Percentiles rank a stretch among this genome's conserved stretches.
Evolutionary conservation across 257 asterid species (phyloP).

Genomic region (Primulina huaijiensis): DNA sequence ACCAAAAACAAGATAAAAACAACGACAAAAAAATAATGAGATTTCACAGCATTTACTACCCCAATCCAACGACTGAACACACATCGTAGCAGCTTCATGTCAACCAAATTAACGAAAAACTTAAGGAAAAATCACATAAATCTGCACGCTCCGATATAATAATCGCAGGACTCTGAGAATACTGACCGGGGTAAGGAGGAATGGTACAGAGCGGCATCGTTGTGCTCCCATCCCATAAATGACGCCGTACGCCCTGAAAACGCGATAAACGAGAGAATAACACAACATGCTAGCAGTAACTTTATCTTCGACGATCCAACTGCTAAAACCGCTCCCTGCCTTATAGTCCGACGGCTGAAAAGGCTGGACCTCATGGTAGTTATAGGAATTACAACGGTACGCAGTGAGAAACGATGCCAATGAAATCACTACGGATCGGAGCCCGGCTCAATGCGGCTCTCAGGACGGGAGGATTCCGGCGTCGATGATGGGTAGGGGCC

Average conservation of each 20-base stretch:
- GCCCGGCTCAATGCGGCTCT: constrained; percentile 24
- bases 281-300: constrained; percentile 52
- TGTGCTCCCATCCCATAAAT: constrained; percentile 51
- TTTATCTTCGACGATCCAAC: constrained; percentile 65
- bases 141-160: constrained; percentile 5
- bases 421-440: constrained; percentile 23
- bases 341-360: constrained; percentile 61
- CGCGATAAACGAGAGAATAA: constrained; percentile 41
- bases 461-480: constrained; percentile 12
- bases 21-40: not conserved
- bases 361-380: constrained; percentile 48
- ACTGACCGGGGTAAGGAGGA: constrained; percentile 44
- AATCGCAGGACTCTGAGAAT: not conserved
- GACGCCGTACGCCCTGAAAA: constrained; percentile 54
- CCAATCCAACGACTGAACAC: constrained; percentile 11
- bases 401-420: constrained; percentile 2
- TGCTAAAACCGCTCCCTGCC: constrained; percentile 65
- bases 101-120: constrained; percentile 1
- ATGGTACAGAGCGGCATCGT: constrained; percentile 30
- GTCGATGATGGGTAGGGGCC: constrained; percentile 16
- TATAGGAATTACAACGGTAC: not conserved
- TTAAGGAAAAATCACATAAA: constrained; percentile 12
- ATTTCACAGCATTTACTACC: constrained; percentile 20
- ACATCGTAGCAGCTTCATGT: constrained; percentile 12
- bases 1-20: constrained; percentile 15